phyloP scores from a whole-genome alignment of 2,329 filamentous ascomycete species.

The Saccharata proteae region DNA sequence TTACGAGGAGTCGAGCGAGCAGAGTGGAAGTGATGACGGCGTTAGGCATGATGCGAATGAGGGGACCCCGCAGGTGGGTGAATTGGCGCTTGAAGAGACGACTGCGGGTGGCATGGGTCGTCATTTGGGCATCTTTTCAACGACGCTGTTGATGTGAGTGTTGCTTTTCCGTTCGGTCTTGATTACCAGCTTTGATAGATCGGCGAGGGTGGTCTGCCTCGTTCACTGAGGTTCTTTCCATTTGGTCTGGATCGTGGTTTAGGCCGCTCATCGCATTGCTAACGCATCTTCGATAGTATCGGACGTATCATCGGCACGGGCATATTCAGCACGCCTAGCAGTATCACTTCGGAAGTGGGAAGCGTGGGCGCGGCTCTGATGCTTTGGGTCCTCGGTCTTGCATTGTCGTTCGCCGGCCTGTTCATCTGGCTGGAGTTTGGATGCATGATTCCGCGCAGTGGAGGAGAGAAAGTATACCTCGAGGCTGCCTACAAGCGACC shows the following conservation, averaged over 20 bases:
- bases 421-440: slow-evolving; percentile 55
- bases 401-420: slow-evolving; percentile 49
- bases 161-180: not conserved
- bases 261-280: not conserved
- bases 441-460: slow-evolving; percentile 57
- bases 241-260: too few species aligned
- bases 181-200: too few species aligned
- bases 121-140: slow-evolving; percentile 7
- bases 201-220: too few species aligned
- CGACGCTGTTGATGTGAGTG: slow-evolving; percentile 6
- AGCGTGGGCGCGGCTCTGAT: slow-evolving; percentile 51
- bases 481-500: slow-evolving; percentile 56
- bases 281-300: slow-evolving; percentile 1
- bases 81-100: slow-evolving; percentile 2
- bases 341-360: slow-evolving; percentile 54
- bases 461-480: slow-evolving; percentile 57
- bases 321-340: slow-evolving; percentile 60
- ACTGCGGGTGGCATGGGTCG: slow-evolving; percentile 6
- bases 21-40: too few species aligned
- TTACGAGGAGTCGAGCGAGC: too few species aligned
- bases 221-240: too few species aligned
- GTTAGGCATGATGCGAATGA: too few species aligned
- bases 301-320: slow-evolving; percentile 54
- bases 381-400: slow-evolving; percentile 51
- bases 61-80: too few species aligned